phyloP scores from a whole-genome alignment of 208 protist species.

The Leishmania gerbilli region DNA sequence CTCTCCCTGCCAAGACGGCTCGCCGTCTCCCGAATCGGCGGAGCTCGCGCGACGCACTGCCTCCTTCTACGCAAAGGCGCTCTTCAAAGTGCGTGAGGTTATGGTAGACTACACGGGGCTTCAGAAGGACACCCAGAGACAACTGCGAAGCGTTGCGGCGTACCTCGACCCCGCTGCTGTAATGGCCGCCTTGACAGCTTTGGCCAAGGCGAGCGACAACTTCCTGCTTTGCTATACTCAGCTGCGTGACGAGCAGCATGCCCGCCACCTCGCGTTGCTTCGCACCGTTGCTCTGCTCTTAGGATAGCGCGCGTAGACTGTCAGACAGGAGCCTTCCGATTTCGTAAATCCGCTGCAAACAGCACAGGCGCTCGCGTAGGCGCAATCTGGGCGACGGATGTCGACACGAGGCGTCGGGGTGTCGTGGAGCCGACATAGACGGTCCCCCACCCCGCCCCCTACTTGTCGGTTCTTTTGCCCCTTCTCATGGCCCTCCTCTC shows the following conservation, averaged over 20 bases:
- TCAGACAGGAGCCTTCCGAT: neutral
- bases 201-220: neutral
- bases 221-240: neutral
- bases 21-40: neutral
- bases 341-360: no score
- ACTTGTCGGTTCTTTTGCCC: neutral
- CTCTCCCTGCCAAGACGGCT: neutral
- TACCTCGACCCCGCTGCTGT: neutral
- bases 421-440: neutral
- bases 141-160: neutral
- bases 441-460: neutral
- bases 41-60: neutral
- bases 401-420: neutral
- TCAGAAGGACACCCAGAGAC: conserved; percentile 3
- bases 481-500: neutral
- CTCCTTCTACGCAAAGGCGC: conserved; percentile 1
- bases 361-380: neutral
- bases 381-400: neutral
- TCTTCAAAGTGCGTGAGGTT: neutral
- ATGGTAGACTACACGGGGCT: conserved; percentile 10
- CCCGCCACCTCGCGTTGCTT: neutral
- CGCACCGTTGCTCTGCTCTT: neutral
- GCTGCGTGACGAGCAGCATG: neutral
- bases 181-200: neutral
- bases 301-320: neutral